phyloP scores from a whole-genome alignment of 106 monocot species.

The Triglochin maritima region DNA sequence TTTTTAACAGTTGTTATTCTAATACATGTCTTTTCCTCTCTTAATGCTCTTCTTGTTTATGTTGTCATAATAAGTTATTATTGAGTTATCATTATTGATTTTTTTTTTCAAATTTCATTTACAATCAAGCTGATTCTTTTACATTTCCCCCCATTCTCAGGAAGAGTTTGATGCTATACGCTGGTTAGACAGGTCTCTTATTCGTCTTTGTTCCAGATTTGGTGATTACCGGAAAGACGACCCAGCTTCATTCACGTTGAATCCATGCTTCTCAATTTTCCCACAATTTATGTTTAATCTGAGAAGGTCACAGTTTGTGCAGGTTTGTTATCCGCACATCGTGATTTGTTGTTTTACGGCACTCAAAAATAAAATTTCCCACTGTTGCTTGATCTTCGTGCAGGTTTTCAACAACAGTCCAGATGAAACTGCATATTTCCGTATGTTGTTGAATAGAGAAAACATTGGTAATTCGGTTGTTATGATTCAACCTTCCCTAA shows the following conservation, averaged over 20 bases:
- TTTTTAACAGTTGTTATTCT: no score
- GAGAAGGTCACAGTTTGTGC: conserved; percentile 89
- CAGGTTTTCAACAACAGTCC: conserved; percentile 99
- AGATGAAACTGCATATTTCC: conserved; percentile 97
- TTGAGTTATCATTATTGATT: no score
- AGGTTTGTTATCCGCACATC: conserved; percentile 30
- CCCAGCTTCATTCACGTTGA: conserved; percentile 77
- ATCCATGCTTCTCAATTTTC: conserved; percentile 85
- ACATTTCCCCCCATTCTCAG: conserved; percentile 19
- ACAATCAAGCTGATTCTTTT: background rate
- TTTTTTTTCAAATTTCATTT: no score
- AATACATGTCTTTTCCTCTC: no score
- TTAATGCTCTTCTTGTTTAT: no score
- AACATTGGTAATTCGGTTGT: conserved; percentile 81
- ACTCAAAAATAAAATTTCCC: background rate
- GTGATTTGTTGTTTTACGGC: background rate
- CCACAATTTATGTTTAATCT: conserved; percentile 99
- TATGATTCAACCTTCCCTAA: conserved; percentile 93
- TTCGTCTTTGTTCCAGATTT: conserved; percentile 88
- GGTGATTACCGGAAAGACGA: conserved; percentile 99
- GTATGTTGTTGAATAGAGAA: conserved; percentile 91
- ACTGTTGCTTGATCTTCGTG: conserved; percentile 3
- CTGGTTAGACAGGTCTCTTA: conserved; percentile 90
- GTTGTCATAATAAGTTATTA: no score
- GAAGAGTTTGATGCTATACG: conserved; percentile 98